These are phyloP conservation scores for Trichoderma afroharzianum DNA, from an alignment of 2,329 filamentous ascomycete genomes.

Conservation along the genomic window DNA sequence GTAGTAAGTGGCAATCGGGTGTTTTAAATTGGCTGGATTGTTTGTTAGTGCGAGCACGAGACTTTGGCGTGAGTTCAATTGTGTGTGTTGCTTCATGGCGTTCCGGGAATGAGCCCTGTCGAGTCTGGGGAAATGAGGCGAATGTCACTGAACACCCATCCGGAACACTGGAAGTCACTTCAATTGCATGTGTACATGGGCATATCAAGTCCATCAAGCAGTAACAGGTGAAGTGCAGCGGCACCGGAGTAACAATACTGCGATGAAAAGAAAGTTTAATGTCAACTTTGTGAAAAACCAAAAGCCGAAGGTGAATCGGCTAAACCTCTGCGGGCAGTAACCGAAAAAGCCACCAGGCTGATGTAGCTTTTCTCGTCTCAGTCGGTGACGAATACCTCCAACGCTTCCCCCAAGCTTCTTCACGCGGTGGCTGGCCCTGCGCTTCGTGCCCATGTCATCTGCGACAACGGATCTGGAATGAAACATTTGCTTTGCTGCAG, in stretches of 20 bases:
- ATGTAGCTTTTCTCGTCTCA: conserved; percentile 2
- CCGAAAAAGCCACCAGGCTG: neutral
- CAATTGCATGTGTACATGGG: neutral
- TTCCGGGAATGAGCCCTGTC: neutral
- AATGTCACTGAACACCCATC: neutral
- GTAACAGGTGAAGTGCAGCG: neutral
- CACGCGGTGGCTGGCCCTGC: conserved; percentile 15
- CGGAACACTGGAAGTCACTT: neutral
- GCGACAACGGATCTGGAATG: neutral
- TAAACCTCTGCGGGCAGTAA: neutral
- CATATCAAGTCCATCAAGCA: neutral
- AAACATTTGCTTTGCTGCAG: conserved; percentile 20
- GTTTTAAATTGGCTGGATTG: neutral
- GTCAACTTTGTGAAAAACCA: neutral
- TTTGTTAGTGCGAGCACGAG: neutral
- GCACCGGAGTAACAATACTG: conserved; percentile 12
- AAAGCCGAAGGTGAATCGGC: neutral
- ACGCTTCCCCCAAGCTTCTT: neutral
- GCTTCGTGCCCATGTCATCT: neutral
- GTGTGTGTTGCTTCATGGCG: neutral
- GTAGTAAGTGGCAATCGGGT: neutral
- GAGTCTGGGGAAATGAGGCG: neutral
- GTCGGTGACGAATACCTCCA: neutral
- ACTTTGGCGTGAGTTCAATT: neutral
- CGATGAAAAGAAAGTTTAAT: neutral